phyloP scores from a whole-genome alignment of 257 asterid species.

The Gentiana macrophylla region DNA sequence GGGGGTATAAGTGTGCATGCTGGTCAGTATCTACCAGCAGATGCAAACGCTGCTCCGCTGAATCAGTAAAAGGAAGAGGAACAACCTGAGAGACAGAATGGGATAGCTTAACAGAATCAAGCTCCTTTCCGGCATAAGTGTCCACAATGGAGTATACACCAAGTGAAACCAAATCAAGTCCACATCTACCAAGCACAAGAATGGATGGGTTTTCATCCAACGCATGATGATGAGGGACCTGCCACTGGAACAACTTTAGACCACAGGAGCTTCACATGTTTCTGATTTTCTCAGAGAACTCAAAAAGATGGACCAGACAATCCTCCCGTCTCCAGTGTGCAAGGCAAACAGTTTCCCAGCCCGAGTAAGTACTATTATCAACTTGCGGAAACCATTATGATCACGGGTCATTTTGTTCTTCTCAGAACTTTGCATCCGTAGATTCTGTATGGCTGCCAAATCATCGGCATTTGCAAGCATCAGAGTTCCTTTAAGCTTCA shows the following conservation, averaged over 20 bases:
- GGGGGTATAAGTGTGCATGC: constrained; percentile 72
- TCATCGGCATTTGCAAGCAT: constrained; percentile 94
- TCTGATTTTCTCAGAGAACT: constrained; percentile 51
- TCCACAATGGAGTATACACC: constrained; percentile 80
- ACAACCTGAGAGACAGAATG: constrained; percentile 72
- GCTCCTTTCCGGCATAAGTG: constrained; percentile 77
- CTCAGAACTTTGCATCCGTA: constrained; percentile 78
- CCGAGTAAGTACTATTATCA: constrained; percentile 75
- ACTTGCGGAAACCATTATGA: constrained; percentile 49
- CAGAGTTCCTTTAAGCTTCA: constrained; percentile 87
- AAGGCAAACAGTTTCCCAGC: constrained; percentile 84
- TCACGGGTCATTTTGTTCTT: constrained; percentile 94
- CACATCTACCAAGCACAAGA: constrained; percentile 86
- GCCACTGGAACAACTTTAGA: constrained; percentile 83
- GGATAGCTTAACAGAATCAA: constrained; percentile 38
- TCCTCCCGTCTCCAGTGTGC: constrained; percentile 95
- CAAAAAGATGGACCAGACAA: constrained; percentile 37
- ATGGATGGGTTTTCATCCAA: constrained; percentile 91
- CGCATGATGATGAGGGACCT: constrained; percentile 98
- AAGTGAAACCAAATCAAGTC: constrained; percentile 45
- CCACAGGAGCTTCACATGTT: constrained; percentile 61
- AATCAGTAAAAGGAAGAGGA: constrained; percentile 78
- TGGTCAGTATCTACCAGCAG: constrained; percentile 54
- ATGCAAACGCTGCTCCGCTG: constrained; percentile 80
- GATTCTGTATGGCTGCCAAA: constrained; percentile 65